phyloP scores from a whole-genome alignment of 2,329 filamentous ascomycete species.

The Chrysoporthe austroafricana region DNA sequence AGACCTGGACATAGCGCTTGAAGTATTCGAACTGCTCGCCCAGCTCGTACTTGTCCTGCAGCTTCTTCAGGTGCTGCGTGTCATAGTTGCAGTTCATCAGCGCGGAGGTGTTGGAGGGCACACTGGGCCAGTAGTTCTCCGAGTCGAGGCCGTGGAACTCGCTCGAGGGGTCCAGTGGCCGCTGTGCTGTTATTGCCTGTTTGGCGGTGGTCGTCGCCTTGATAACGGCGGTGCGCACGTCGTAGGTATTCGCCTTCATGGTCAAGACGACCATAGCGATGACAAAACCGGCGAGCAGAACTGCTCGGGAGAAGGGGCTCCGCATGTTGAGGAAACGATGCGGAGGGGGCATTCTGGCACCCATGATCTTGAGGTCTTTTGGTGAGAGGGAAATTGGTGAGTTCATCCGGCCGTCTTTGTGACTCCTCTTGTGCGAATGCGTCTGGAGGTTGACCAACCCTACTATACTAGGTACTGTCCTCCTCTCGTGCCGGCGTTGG shows the following conservation, averaged over 20 bases:
- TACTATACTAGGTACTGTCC: constrained; percentile 16
- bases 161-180: constrained; percentile 45
- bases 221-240: constrained; percentile 46
- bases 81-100: constrained; percentile 56
- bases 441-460: constrained; percentile 26
- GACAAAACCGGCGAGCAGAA: constrained; percentile 48
- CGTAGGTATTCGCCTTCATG: constrained; percentile 46
- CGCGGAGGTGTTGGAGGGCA: constrained; percentile 43
- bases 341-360: constrained; percentile 30
- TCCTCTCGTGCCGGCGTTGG: constrained; percentile 13
- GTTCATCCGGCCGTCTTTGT: constrained; percentile 28
- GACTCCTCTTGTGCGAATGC: constrained; percentile 7
- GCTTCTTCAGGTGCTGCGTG: constrained; percentile 47
- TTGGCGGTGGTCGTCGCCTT: constrained; percentile 44
- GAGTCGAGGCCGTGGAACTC: constrained; percentile 37
- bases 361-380: constrained; percentile 30
- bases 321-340: constrained; percentile 54
- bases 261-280: constrained; percentile 47
- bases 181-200: constrained; percentile 36
- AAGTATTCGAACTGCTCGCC: constrained; percentile 58
- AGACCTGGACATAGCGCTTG: constrained; percentile 58
- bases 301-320: constrained; percentile 50
- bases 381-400: constrained; percentile 26
- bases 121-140: constrained; percentile 20
- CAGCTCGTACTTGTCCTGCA: constrained; percentile 53